These are phyloP conservation scores for Protomyces macrosporus DNA, from an alignment of 1,139 yeast species.

Conservation along the genomic window DNA sequence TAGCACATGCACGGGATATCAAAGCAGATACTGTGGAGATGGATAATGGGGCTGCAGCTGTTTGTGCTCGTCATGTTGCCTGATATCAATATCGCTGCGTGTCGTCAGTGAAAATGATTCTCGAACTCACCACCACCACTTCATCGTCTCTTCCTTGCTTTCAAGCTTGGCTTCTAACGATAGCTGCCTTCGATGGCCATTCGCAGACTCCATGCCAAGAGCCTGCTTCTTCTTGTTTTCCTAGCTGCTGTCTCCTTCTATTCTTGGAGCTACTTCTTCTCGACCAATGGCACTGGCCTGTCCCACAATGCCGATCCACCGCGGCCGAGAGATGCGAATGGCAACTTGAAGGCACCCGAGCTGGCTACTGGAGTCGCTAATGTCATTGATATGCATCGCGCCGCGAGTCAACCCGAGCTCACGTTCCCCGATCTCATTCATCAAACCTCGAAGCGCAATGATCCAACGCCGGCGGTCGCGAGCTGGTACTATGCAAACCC, in stretches of 20 bases:
- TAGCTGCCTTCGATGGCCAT: too few species aligned
- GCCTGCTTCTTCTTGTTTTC: not conserved
- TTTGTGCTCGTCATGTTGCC: too few species aligned
- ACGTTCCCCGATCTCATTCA: constrained; percentile 8
- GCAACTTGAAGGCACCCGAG: constrained; percentile 14
- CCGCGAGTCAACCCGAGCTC: constrained; percentile 2
- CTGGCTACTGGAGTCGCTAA: constrained; percentile 15
- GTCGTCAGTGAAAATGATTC: too few species aligned
- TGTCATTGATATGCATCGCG: constrained; percentile 18
- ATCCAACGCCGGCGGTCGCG: constrained; percentile 4
- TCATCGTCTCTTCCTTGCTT: too few species aligned
- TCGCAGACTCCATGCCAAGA: not conserved
- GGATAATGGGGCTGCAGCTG: too few species aligned
- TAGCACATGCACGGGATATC: too few species aligned
- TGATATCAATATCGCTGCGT: too few species aligned
- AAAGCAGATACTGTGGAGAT: too few species aligned
- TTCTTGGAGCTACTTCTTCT: not conserved
- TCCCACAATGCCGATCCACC: constrained; percentile 18
- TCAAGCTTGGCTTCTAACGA: too few species aligned
- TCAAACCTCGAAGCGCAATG: constrained; percentile 6
- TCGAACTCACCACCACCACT: too few species aligned
- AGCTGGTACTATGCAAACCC: constrained; percentile 21
- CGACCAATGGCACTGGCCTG: not conserved
- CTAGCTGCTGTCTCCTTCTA: not conserved
- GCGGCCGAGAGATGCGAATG: constrained; percentile 3